Evolutionary conservation across 2,329 filamentous ascomycete species (phyloP), one percentile per base, ranked within the genome.

Genomic region (Calonectria honghensis): DNA sequence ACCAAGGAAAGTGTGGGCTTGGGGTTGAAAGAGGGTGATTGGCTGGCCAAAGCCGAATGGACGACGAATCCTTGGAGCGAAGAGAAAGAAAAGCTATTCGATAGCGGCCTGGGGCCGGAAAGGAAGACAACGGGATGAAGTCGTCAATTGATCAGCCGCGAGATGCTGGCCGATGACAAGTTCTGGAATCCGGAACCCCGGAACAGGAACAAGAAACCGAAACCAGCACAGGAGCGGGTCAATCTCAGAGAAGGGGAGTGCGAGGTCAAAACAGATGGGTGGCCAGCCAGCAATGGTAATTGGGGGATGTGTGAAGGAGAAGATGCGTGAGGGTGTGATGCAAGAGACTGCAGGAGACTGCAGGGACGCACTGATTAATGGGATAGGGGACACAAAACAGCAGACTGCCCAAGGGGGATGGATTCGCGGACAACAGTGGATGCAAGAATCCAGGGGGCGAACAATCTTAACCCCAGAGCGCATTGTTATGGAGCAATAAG

Each of bases 241-340:
- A 39, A 37, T 37, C 64, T 37, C 64, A 29, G 35, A 63, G 66
- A 64, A 68, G 37, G 45, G 48, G 35, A 64, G 57, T 45, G 57
- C 27, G 50, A 35, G 59, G 52, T 48, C 39, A 50, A 51, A 61
- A 61, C 48, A 65, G 29, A 64, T 48, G 35, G 65, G 66, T 73
- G 71, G 57, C 65, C 66, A 69, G 71, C 71, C 71, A 69, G 65
- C 71, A 63, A 67, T 52, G 52, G 64, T 63, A 32, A 72, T 72
- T 72, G 70, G 64, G 50, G 7, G 64, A 68, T 45, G 70, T 10
- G 31, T 41, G 37, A 51, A 32, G 45, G 45, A 45, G 68, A 57
- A 69, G 18, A 57, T 64, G 41, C 14, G 41, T 27, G 32, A 31
- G 29, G 61, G 61, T 57, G 66, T 59, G 66, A 29, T 45, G 35